These are phyloP conservation scores for Colletotrichum noveboracense DNA, from an alignment of 2,329 filamentous ascomycete genomes.

Conservation along the genomic window DNA sequence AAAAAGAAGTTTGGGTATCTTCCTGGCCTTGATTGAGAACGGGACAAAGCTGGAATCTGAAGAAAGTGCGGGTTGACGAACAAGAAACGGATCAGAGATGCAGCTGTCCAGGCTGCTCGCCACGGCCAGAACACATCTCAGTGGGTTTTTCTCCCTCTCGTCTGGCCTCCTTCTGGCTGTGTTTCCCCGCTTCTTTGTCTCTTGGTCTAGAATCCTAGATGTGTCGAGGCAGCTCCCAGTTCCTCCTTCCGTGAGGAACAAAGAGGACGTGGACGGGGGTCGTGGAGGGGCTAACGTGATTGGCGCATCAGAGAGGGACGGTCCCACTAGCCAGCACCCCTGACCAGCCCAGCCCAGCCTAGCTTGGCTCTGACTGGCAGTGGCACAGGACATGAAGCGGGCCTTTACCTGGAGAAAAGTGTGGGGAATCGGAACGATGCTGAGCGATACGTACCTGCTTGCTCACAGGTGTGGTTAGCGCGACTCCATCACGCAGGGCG, in stretches of 20 bases:
- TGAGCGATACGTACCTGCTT: neutral
- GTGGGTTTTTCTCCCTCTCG: neutral
- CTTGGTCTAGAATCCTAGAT: neutral
- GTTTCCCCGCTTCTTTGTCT: neutral
- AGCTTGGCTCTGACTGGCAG: constrained; percentile 3
- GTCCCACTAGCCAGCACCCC: neutral
- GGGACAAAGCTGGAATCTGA: neutral
- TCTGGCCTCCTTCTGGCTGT: neutral
- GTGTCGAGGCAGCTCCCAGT: neutral
- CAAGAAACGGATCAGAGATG: neutral
- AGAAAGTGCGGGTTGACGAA: neutral
- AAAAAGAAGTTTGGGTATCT: neutral
- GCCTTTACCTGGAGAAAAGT: constrained; percentile 16
- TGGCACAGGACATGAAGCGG: neutral
- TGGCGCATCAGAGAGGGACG: neutral
- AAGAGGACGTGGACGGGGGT: neutral
- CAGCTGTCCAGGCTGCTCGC: neutral
- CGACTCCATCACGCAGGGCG: neutral
- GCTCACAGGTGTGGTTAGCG: neutral
- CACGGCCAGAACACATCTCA: neutral
- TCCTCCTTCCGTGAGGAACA: neutral
- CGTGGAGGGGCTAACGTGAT: neutral
- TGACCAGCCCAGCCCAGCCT: constrained; percentile 7
- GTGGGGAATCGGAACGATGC: constrained; percentile 9
- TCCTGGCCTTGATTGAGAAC: neutral